Evolutionary conservation across 2,329 filamentous ascomycete species (phyloP).

Genomic region (Arthrobotrys musiformis): DNA sequence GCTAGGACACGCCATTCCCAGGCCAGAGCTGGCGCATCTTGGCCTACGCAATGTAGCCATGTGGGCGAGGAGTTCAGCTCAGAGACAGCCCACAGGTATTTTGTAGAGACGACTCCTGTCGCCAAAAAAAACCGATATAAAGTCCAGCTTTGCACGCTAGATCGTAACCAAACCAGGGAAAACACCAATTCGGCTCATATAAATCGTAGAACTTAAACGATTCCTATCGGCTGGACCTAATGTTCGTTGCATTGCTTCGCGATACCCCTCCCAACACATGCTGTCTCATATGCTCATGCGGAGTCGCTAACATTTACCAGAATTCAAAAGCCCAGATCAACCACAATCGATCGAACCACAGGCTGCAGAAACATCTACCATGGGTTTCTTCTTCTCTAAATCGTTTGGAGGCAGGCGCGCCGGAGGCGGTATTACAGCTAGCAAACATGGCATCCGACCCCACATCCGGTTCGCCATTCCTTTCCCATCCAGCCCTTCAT

Average conservation of each 20-base stretch:
- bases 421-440: slow-evolving; percentile 57
- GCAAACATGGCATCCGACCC: slow-evolving; percentile 57
- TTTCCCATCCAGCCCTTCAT: neutral
- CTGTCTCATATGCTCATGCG: neutral
- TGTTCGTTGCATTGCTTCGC: neutral
- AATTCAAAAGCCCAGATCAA: slow-evolving; percentile 25
- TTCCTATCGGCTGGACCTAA: no score
- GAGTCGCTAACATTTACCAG: neutral
- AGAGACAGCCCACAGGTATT: neutral
- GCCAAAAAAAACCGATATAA: neutral
- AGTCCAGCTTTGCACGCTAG: neutral
- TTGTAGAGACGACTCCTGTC: neutral
- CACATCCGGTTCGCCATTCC: slow-evolving; percentile 47
- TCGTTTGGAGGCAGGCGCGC: slow-evolving; percentile 57
- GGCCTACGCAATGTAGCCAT: slow-evolving; percentile 5
- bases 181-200: no score
- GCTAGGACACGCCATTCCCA: neutral
- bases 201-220: neutral
- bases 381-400: slow-evolving; percentile 58
- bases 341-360: no score
- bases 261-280: neutral
- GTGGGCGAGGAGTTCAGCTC: neutral
- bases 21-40: neutral
- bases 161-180: no score
- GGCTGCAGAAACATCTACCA: slow-evolving; percentile 18